phyloP scores from a whole-genome alignment of 768 basidiomycete genomes.

The Leccinellum luteum region DNA sequence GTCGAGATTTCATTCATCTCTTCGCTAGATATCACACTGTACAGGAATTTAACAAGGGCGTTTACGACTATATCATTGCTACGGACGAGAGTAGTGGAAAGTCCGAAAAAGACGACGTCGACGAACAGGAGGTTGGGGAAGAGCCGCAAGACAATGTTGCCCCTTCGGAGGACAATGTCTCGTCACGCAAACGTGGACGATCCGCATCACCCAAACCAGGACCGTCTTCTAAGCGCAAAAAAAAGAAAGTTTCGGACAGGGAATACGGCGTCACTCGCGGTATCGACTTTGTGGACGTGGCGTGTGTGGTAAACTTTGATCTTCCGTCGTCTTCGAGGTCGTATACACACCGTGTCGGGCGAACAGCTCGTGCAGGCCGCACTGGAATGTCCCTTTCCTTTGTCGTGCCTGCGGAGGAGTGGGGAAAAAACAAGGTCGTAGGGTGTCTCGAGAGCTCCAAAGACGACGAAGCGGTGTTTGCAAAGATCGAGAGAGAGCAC shows the following conservation, averaged over 20 bases:
- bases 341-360: slow-evolving; percentile 94
- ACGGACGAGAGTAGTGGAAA: slow-evolving; percentile 81
- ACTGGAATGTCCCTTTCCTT: slow-evolving; percentile 91
- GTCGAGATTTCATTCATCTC: slow-evolving; percentile 1
- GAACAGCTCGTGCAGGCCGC: slow-evolving; percentile 94
- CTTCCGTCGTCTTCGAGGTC: slow-evolving; percentile 83
- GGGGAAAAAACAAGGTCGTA: slow-evolving; percentile 75
- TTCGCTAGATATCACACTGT: slow-evolving; percentile 83
- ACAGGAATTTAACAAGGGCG: slow-evolving; percentile 97
- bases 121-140: slow-evolving; percentile 42
- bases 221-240: slow-evolving; percentile 48
- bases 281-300: slow-evolving; percentile 94
- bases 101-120: slow-evolving; percentile 48
- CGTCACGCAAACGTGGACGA: slow-evolving; percentile 59
- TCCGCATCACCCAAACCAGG: slow-evolving; percentile 38
- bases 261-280: slow-evolving; percentile 96
- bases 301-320: slow-evolving; percentile 98
- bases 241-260: slow-evolving; percentile 51
- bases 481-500: slow-evolving; percentile 75
- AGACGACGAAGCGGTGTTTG: slow-evolving; percentile 64
- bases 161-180: slow-evolving; percentile 23
- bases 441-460: slow-evolving; percentile 65
- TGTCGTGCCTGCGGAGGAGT: slow-evolving; percentile 66
- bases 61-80: slow-evolving; percentile 98
- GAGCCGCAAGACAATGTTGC: not conserved